These are phyloP conservation scores for Dipteronia dyeriana DNA, from an alignment of 345 rosid species.

Conservation along the genomic window DNA sequence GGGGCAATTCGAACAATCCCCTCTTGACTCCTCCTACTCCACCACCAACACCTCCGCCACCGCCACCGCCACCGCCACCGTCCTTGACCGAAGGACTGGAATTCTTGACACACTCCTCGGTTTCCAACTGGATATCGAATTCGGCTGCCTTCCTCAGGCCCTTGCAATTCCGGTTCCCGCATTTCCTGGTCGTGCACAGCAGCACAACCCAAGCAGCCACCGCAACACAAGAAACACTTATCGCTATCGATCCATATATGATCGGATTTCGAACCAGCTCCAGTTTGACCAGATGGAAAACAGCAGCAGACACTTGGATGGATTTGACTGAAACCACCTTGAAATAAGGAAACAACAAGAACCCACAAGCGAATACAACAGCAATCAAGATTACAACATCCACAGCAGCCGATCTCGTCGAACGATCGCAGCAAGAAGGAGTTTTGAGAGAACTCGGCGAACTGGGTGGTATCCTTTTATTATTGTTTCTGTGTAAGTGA, in stretches of 20 bases:
- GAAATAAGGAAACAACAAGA: constrained; percentile 69
- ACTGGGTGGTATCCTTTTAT: constrained; percentile 36
- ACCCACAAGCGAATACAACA: constrained; percentile 71
- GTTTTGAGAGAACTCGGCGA: constrained; percentile 39
- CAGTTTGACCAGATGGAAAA: constrained; percentile 52
- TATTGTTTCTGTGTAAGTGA: constrained; percentile 36
- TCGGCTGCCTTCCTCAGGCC: constrained; percentile 80
- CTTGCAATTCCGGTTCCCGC: constrained; percentile 80
- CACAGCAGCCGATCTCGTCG: constrained; percentile 59
- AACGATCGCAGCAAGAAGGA: constrained; percentile 49
- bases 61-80: constrained; percentile 22
- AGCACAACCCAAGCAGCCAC: constrained; percentile 65
- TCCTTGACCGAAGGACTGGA: constrained; percentile 38
- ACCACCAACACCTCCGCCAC: not conserved
- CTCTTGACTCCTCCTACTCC: constrained; percentile 29
- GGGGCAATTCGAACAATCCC: constrained; percentile 70
- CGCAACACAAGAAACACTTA: constrained; percentile 60
- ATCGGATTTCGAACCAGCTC: constrained; percentile 65
- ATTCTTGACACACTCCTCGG: constrained; percentile 82
- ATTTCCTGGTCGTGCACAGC: constrained; percentile 58
- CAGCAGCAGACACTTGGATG: constrained; percentile 41
- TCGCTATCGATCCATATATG: constrained; percentile 66
- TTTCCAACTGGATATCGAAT: constrained; percentile 91
- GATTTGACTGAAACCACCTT: constrained; percentile 40
- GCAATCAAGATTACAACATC: constrained; percentile 75